Conservation (phyloP, 345 rosid genomes). For the Microcos paniculata region DNA sequence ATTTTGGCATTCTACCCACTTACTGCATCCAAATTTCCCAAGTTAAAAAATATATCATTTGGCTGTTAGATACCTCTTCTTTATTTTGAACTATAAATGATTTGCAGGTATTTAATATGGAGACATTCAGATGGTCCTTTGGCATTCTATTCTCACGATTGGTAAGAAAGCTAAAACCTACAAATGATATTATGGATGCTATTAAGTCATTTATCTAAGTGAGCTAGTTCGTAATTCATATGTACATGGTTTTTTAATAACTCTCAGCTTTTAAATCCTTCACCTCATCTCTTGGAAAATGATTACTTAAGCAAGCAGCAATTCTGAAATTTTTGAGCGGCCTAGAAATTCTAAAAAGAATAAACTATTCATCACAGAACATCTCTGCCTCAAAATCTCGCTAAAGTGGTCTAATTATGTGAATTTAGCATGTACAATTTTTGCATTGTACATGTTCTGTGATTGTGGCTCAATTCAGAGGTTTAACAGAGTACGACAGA, state of each 20-base stretch:
- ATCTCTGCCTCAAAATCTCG: neutral
- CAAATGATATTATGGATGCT: neutral
- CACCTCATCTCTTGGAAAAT: neutral
- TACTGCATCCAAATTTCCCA: neutral
- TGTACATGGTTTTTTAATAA: neutral
- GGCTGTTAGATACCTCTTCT: neutral
- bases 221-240: neutral
- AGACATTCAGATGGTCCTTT: conserved; percentile 93
- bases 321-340: neutral
- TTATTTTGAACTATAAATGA: conserved; percentile 20
- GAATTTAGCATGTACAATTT: neutral
- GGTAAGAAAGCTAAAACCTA: conserved; percentile 48
- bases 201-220: neutral
- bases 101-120: conserved; percentile 77
- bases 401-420: neutral
- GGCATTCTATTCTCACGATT: conserved; percentile 95
- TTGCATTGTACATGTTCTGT: neutral
- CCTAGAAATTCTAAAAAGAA: neutral
- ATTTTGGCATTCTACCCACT: neutral
- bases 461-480: neutral
- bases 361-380: neutral
- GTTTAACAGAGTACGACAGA: neutral
- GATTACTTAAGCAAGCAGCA: neutral
- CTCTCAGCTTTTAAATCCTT: neutral
- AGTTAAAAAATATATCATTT: neutral